Conservation (phyloP, 169 alveolate genomes). For the Plasmodium gonderi region DNA sequence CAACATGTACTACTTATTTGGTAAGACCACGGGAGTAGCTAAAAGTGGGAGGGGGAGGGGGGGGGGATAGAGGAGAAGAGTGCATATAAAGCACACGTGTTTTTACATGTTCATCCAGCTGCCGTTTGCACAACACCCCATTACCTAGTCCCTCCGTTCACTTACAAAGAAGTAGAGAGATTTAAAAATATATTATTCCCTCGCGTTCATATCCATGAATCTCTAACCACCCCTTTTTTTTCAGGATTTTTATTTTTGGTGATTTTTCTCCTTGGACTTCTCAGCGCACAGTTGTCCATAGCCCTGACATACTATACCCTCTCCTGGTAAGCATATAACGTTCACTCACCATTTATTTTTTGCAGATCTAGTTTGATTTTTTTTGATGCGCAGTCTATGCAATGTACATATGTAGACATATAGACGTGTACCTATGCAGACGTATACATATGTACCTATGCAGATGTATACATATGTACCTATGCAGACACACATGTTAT, state of each 20-base stretch:
- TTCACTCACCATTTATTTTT: no score
- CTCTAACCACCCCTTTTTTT: neutral
- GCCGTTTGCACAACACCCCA: neutral
- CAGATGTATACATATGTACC: neutral
- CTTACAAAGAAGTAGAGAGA: no score
- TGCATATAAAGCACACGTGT: neutral
- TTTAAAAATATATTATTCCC: no score
- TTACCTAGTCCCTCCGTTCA: neutral
- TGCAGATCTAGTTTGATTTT: no score
- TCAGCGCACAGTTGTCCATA: slow-evolving; percentile 82
- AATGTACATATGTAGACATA: neutral
- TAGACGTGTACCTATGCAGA: no score
- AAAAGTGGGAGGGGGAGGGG: no score
- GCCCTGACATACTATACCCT: slow-evolving; percentile 79
- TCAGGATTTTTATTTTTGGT: slow-evolving; percentile 77
- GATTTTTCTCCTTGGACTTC: slow-evolving; percentile 74
- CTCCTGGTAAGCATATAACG: slow-evolving; percentile 44
- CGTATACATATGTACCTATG: no score
- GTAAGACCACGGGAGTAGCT: no score
- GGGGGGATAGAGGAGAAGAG: no score
- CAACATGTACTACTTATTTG: slow-evolving; percentile 86
- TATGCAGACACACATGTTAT: neutral
- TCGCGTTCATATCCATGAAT: neutral
- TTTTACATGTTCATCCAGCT: neutral
- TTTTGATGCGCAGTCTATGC: no score